Base-by-base conservation (phyloP, 2,329 filamentous ascomycete genomes). In the Beauveria pseudobassiana region DNA sequence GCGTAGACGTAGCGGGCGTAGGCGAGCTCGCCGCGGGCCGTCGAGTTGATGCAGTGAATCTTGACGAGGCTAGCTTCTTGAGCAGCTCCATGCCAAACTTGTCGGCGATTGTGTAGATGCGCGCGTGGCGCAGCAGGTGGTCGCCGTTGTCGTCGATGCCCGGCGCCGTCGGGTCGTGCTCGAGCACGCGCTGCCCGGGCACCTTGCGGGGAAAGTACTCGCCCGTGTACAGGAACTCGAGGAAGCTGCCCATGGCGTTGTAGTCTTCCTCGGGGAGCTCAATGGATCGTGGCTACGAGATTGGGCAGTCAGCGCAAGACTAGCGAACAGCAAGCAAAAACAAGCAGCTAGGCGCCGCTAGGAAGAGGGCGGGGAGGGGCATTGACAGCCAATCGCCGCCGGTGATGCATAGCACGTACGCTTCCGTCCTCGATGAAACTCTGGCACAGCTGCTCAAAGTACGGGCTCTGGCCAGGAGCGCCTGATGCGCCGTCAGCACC, bases 1-100 rank as follows among this genome's bases (percentile, higher is more conserved):
- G 85, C 85, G 78, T 96, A 96, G 38, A 96, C 89, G 77, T 92
- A 97, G 72, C 91, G 86, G 9, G 93, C 93, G 74, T 96, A 97
- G 28, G 87, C 86, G 70, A 97, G 93, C 79, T 97, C 93, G 73
- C 91, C 93, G 76, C 88, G 88, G 42, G 91, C 91, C 0, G 90
- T 96, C 50, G 88, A 91, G 71, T 92, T 88, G 69, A 96, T 89
- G 73, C 90, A 90, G 79, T 96, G 91, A 69, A 97, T 96, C 80
- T 97, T 97, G 72, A 87, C 72, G 90, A 90, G 2, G 92, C 88
- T 30, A 96, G 85, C 20, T 81, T 84, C 74, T 90, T 90, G 65
- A 97, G 85, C 10, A 79, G 78, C 0, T 80, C 76, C 53, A 91
- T 77, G 46, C 85, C 83, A 64, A 95, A 87, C 75, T 89, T 91